phyloP scores from a whole-genome alignment of 768 basidiomycete genomes.

The Dioszegia aurantiaca region DNA sequence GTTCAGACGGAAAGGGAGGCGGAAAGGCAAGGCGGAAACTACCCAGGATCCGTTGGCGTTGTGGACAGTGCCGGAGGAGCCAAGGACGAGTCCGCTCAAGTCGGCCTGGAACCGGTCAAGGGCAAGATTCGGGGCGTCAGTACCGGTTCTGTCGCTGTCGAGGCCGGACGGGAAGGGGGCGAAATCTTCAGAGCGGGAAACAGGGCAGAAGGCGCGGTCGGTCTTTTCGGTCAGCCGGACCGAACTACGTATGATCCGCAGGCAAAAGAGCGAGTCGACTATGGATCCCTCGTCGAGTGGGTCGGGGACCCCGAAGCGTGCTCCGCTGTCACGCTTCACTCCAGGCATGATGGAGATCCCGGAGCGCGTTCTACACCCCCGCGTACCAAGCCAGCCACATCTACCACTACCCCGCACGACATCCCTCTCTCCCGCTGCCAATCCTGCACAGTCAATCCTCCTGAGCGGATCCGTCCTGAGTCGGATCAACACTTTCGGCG shows the following conservation, averaged over 20 bases:
- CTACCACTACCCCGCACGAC: constrained; percentile 1
- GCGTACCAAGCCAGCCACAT: background rate
- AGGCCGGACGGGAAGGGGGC: background rate
- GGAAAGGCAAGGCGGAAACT: background rate
- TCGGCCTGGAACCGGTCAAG: constrained; percentile 17
- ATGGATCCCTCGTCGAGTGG: background rate
- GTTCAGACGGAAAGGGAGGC: background rate
- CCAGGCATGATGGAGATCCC: too few relatives aligned
- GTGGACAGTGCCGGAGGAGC: constrained; percentile 15
- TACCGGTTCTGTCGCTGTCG: background rate
- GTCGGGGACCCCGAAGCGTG: background rate
- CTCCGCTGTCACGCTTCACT: background rate
- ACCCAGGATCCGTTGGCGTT: constrained; percentile 20
- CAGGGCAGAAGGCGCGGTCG: background rate
- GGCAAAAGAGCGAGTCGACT: background rate
- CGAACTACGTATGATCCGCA: background rate
- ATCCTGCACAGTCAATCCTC: background rate
- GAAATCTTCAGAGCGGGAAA: too few relatives aligned
- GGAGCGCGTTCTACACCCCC: too few relatives aligned
- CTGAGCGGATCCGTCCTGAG: too few relatives aligned
- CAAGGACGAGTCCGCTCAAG: constrained; percentile 4
- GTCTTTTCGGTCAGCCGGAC: background rate
- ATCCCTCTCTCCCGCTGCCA: background rate
- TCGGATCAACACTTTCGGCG: too few relatives aligned
- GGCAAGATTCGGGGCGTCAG: constrained; percentile 11